These are phyloP conservation scores for Candida sanyaensis DNA, from an alignment of 1,139 yeast species.

Conservation along the genomic window DNA sequence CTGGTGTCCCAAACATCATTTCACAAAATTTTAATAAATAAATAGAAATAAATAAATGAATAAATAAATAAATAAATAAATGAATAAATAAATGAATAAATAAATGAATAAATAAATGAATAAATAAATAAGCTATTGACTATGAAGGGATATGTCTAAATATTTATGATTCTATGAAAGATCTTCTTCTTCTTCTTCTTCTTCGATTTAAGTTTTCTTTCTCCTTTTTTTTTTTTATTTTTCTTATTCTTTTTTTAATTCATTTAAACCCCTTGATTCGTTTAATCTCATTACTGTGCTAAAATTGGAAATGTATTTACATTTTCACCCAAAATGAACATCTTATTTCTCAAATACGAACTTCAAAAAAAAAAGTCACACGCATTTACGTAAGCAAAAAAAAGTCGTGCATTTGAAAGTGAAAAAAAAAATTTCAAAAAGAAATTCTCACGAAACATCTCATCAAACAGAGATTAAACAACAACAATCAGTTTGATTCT, in stretches of 20 bases:
- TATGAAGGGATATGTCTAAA: not conserved
- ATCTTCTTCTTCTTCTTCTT: no score
- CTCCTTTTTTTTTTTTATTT: not conserved
- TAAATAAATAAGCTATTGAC: not conserved
- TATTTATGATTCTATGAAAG: not conserved
- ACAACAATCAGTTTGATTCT: not conserved
- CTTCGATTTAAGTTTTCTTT: not conserved
- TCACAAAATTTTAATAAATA: no score
- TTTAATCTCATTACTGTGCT: not conserved
- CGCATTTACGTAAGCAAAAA: not conserved
- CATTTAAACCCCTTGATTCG: not conserved
- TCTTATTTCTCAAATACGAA: no score
- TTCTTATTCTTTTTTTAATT: not conserved
- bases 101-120: not conserved
- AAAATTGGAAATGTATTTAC: constrained; percentile 6
- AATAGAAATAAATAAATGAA: not conserved
- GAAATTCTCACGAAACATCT: constrained; percentile 2
- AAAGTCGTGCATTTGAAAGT: not conserved
- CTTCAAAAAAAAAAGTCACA: not conserved
- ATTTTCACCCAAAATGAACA: not conserved
- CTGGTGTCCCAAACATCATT: constrained; percentile 5
- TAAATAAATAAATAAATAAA: not conserved
- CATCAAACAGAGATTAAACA: not conserved
- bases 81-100: not conserved
- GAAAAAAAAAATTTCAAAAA: constrained; percentile 4